Evolutionary conservation across 441 rosid genomes (phyloP), one percentile per base, ranked within the genome.

Genomic region (Capsella rubella): DNA sequence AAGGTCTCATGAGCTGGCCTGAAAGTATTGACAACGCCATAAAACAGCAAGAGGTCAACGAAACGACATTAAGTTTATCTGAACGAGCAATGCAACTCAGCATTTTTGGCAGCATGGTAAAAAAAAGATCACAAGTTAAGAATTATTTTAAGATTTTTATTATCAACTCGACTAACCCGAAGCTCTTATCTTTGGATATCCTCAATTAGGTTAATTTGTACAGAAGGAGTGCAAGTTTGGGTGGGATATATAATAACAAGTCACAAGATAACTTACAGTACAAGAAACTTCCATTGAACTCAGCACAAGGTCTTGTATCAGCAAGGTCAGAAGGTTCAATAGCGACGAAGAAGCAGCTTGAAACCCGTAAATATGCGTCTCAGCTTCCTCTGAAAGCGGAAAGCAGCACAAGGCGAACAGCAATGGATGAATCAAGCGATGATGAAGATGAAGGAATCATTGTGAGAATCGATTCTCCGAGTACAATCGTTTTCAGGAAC

Each of bases 1-100:
- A 78, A 25, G 83, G 85, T 46, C 87, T 92, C 58, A 86, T 92
- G 89, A 89, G 91, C 58, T 92, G 93, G 93, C 96, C 96, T 7
- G 91, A 90, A 66, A 77, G 39, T 57, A 65, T 85, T 45, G 77
- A 63, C 86, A 59, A 61, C 61, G 67, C 79, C 43, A 57, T 76
- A 67, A 79, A 78, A 47, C 75, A 71, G 3, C 63, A 61, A 64
- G 81, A 51, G 71, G 57, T 28, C 29, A 60, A 34, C 69, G 69
- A 9, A 56, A 75, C 74, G n/a, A 15, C 81, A 16, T 75, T 76
- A 64, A 89, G 77, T 80, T 83, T 92, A 65, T 84, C 96, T 40
- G 83, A 85, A 60, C 82, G 81, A 84, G 97, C 96, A 40, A 87
- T 84, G 90, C 89, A 89, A 63, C 78, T 92, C 60, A 79, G 90